Evolutionary conservation across 139 green algal genomes (phyloP).

Genomic region (Chlorella sorokiniana): DNA sequence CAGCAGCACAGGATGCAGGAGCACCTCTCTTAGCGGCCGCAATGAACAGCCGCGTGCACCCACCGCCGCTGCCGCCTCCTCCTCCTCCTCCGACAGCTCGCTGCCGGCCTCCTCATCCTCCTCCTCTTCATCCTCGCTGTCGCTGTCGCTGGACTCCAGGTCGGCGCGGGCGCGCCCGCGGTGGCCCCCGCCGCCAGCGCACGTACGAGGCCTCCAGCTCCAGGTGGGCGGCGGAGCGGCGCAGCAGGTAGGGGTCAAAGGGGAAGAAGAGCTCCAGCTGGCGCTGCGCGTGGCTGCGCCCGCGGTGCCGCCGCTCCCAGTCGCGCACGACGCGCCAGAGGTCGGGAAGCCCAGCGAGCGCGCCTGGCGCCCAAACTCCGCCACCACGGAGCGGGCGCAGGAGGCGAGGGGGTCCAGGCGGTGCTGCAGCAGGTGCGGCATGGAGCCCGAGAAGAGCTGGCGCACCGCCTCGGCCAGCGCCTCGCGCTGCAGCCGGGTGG

Average conservation of each 20-base stretch:
- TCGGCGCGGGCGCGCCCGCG: conserved; percentile 31
- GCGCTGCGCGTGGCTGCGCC: background rate
- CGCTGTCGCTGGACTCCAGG: conserved; percentile 14
- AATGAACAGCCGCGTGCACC: background rate
- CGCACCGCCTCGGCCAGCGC: conserved; percentile 44
- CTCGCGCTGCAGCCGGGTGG: background rate
- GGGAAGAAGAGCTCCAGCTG: conserved; percentile 93
- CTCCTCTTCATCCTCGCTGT: background rate
- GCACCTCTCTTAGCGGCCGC: too few relatives aligned
- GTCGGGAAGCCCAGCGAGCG: conserved; percentile 54
- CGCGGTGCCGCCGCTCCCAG: conserved; percentile 37
- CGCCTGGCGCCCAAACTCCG: conserved; percentile 48
- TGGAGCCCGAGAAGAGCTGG: conserved; percentile 51
- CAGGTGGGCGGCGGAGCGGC: conserved; percentile 64
- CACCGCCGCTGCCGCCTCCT: background rate
- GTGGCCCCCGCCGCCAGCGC: conserved; percentile 37
- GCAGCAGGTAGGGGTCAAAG: conserved; percentile 93
- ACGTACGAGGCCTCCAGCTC: conserved; percentile 63
- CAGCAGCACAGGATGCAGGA: background rate
- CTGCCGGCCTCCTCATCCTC: background rate
- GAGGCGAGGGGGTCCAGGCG: conserved; percentile 66
- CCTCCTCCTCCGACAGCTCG: conserved; percentile 7
- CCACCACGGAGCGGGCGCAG: conserved; percentile 51
- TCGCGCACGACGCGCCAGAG: conserved; percentile 12
- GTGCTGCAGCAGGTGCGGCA: conserved; percentile 66